Percentiles rank a stretch among this genome's conserved stretches.
Evolutionary conservation across 805 yeast genomes (phyloP).

Genomic region (Monosporozyma unispora): DNA sequence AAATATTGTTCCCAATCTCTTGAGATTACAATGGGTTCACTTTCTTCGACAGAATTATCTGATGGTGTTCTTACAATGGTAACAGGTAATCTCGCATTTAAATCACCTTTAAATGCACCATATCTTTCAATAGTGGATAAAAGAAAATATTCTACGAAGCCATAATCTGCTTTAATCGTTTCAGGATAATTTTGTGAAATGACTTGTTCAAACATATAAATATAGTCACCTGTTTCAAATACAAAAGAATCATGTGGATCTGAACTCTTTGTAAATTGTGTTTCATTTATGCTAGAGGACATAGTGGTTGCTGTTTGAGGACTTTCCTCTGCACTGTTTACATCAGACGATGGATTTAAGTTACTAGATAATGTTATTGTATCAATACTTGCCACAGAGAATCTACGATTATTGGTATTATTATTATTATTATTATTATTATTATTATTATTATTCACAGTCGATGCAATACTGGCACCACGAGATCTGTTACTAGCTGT

Average conservation of each 20-base stretch:
- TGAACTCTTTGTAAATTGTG: neutral
- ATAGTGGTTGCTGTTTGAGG: constrained; percentile 2
- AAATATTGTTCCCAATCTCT: constrained; percentile 92
- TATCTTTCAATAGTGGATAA: constrained; percentile 63
- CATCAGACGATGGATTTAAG: neutral
- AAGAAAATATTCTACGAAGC: constrained; percentile 61
- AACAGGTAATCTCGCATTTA: constrained; percentile 56
- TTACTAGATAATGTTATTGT: neutral
- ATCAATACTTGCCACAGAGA: neutral
- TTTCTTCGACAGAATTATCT: constrained; percentile 72
- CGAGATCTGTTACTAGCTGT: neutral
- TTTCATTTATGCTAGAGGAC: neutral
- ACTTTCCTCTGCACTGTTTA: neutral
- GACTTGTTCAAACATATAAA: constrained; percentile 86
- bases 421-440: too few relatives aligned
- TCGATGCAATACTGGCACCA: neutral
- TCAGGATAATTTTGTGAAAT: constrained; percentile 80
- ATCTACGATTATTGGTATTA: neutral
- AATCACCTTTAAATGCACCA: constrained; percentile 79
- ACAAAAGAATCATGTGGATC: constrained; percentile 28
- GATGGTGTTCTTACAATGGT: constrained; percentile 66
- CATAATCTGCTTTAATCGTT: constrained; percentile 67
- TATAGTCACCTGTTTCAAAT: constrained; percentile 83
- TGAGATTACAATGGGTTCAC: constrained; percentile 85
- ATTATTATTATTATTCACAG: neutral